phyloP scores from a whole-genome alignment of 495 filamentous ascomycete species.

The Penicillium argentinense region DNA sequence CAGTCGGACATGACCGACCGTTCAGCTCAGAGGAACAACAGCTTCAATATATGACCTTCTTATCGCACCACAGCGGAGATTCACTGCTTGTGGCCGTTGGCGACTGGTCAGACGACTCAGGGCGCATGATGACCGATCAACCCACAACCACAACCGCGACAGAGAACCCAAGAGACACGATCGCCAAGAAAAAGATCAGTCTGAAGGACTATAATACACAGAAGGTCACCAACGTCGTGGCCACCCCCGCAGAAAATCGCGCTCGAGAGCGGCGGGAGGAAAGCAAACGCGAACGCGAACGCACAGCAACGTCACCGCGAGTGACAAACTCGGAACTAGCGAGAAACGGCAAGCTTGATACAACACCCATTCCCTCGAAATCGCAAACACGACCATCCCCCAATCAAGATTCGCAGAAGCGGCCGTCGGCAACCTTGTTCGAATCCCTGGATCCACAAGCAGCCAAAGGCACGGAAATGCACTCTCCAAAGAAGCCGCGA shows the following conservation, averaged over 20 bases:
- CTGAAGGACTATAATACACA: constrained; percentile 52
- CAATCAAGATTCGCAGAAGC: constrained; percentile 32
- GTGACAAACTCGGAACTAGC: too few species aligned
- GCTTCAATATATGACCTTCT: constrained; percentile 56
- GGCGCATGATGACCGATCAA: constrained; percentile 45
- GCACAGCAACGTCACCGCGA: constrained; percentile 19
- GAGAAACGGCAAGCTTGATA: too few species aligned
- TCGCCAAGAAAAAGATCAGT: constrained; percentile 51
- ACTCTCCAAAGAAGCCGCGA: constrained; percentile 33
- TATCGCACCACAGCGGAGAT: constrained; percentile 48
- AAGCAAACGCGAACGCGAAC: constrained; percentile 10
- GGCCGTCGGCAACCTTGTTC: constrained; percentile 26
- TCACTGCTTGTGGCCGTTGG: constrained; percentile 48
- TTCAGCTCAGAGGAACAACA: constrained; percentile 50
- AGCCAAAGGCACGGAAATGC: constrained; percentile 18
- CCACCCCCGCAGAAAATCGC: constrained; percentile 21
- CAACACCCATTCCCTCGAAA: too few species aligned
- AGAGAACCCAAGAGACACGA: constrained; percentile 21
- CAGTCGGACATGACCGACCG: constrained; percentile 46
- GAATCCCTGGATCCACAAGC: constrained; percentile 16
- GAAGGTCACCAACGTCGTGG: constrained; percentile 29
- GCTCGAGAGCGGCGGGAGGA: constrained; percentile 18
- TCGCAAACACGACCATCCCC: constrained; percentile 12
- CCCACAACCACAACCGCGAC: constrained; percentile 35
- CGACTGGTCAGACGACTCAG: constrained; percentile 54